These are phyloP conservation scores for Aspergillus nomiae DNA, from an alignment of 2,329 filamentous ascomycete species.

Conservation along the genomic window DNA sequence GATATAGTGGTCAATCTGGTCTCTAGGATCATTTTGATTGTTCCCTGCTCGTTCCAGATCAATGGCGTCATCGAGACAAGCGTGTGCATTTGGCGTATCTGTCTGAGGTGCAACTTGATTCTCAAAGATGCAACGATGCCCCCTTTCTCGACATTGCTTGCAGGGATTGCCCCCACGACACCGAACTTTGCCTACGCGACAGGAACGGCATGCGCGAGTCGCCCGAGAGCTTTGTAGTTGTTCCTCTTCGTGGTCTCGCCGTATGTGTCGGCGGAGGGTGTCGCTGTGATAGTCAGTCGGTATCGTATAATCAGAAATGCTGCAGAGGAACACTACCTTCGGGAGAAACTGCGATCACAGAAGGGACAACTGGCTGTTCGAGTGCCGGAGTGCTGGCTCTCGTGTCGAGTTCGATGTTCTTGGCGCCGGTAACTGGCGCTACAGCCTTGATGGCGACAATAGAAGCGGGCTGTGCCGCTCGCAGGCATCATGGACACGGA, in stretches of 20 bases:
- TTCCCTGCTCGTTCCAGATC: not conserved
- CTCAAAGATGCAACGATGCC: not conserved
- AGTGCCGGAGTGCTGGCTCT: constrained; percentile 12
- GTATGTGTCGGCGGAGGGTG: constrained; percentile 22
- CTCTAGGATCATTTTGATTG: not conserved
- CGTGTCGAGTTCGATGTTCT: constrained; percentile 20
- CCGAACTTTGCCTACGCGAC: constrained; percentile 14
- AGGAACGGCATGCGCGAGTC: constrained; percentile 16
- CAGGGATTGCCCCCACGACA: constrained; percentile 13
- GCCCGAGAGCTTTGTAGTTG: constrained; percentile 11
- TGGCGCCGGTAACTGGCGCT: constrained; percentile 19
- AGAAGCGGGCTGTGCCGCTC: constrained; percentile 2
- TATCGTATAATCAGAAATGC: not conserved
- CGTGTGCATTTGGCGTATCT: not conserved
- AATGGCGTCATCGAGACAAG: not conserved
- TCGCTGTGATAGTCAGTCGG: constrained; percentile 4
- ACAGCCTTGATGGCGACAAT: constrained; percentile 13
- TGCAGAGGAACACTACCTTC: constrained; percentile 7
- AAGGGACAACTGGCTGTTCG: constrained; percentile 14
- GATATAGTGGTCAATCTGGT: not conserved
- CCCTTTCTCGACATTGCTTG: not conserved
- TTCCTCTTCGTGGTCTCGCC: constrained; percentile 16
- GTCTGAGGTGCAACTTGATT: not conserved
- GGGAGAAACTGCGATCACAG: constrained; percentile 18
- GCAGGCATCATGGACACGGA: not conserved